Evolutionary conservation across 2,329 filamentous ascomycete species (phyloP).

Genomic region (Pseudogymnoascus sp.): DNA sequence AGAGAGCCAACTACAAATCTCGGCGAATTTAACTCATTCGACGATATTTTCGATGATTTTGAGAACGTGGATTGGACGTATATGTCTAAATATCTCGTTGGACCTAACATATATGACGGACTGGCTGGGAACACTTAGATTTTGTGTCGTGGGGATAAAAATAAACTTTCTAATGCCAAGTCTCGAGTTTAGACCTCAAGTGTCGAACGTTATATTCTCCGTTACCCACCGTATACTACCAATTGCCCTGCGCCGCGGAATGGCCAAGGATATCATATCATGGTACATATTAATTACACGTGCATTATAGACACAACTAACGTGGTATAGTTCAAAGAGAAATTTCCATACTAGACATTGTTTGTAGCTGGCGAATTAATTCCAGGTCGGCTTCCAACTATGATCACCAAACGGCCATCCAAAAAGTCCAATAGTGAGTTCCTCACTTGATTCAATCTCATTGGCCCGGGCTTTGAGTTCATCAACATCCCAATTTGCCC

Average conservation of each 20-base stretch:
- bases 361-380: not conserved
- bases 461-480: slow-evolving; percentile 37
- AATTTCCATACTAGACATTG: not conserved
- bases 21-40: slow-evolving; percentile 20
- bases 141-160: not conserved
- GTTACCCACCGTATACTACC: no score
- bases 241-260: no score
- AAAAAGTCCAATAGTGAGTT: slow-evolving; percentile 18
- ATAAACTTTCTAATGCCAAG: no score
- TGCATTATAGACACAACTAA: no score
- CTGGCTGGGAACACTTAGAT: not conserved
- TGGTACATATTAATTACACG: no score
- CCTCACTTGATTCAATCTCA: slow-evolving; percentile 27
- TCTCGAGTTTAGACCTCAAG: no score
- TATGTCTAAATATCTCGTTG: not conserved
- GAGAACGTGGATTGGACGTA: slow-evolving; percentile 21
- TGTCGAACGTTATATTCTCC: no score
- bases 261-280: no score
- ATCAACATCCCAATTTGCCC: slow-evolving; percentile 45
- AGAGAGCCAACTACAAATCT: slow-evolving; percentile 13
- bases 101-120: not conserved
- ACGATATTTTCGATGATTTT: slow-evolving; percentile 19
- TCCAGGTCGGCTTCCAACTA: slow-evolving; percentile 5
- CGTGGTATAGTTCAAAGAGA: no score
- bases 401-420: slow-evolving; percentile 19